Evolutionary conservation across 2,329 filamentous ascomycete genomes (phyloP), one percentile per base, ranked within the genome.

Genomic region (Herpotrichia juniperi): DNA sequence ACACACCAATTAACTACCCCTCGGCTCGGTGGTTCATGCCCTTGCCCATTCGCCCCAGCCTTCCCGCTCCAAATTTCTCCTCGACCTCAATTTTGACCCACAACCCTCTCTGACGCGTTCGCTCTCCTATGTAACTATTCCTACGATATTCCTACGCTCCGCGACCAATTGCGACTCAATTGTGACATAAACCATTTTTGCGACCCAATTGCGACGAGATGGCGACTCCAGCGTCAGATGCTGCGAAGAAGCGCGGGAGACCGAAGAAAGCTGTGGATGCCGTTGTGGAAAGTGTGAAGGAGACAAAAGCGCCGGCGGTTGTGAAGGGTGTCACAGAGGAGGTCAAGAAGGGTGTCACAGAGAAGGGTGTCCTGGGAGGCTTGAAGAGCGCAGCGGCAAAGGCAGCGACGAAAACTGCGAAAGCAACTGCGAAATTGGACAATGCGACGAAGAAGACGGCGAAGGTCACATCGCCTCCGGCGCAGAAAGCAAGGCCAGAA

Each of bases 361-460:
- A 37, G 34, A 8, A 16, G 8, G 7, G 14, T 8, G 19, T 17
- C 8, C 14, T 17, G 34, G 19, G 19, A 37, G 34, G 34, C n/a
- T 8, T 63, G 32, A 69, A 64, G 47, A 45, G 51, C 11, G 42
- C 53, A 8, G 31, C 40, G 5, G 25, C 8, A 14, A 47, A 46
- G 24, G 22, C 62, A 19, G 61, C 63, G 2, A 31, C 54, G 8
- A 59, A 19, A 19, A 37, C 34, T 4, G 16, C 16, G 17, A 37
- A 37, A 37, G 34, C 17, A 37, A n/a, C n/a, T n/a, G n/a, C n/a
- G n/a, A n/a, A n/a, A n/a, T n/a, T n/a, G n/a, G n/a, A n/a, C n/a
- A n/a, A n/a, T n/a, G n/a, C 57, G 22, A 72, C 67, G 61, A 69
- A 64, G 59, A 71, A 72, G 48, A 25, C 72, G 42, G 57, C 67